A percentile compares a stretch with the other conserved stretches of the same genome.
Evolutionary conservation across 2,329 filamentous ascomycete species (phyloP).

Genomic region (Pleomassaria siparia): DNA sequence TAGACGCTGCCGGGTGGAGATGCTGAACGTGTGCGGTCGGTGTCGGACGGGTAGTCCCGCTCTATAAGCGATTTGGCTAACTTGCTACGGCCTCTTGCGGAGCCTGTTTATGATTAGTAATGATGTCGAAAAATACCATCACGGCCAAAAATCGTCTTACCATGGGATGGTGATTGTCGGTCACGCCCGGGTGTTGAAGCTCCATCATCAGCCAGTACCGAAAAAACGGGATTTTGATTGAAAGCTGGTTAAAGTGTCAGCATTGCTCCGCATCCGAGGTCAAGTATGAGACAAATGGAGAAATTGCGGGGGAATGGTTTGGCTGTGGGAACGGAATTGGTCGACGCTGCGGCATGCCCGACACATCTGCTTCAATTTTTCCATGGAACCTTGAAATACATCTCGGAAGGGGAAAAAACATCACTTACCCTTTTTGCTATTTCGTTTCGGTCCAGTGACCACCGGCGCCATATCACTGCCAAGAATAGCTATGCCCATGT

Average conservation of each 20-base stretch:
- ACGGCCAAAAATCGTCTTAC: constrained; percentile 16
- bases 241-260: constrained; percentile 28
- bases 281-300: background rate
- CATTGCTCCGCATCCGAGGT: background rate
- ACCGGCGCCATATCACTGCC: constrained; percentile 73
- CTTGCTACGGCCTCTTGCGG: constrained; percentile 39
- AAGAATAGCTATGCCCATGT: constrained; percentile 57
- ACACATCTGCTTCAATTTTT: no score
- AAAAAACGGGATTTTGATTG: constrained; percentile 47
- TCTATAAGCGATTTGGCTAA: constrained; percentile 37
- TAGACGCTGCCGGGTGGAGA: constrained; percentile 45
- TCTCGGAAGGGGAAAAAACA: background rate
- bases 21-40: constrained; percentile 51
- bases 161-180: constrained; percentile 43
- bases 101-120: constrained; percentile 24
- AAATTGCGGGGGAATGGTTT: background rate
- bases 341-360: no score
- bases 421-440: constrained; percentile 49
- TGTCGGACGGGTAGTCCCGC: constrained; percentile 46
- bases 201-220: constrained; percentile 43
- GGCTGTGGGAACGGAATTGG: no score
- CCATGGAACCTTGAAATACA: background rate
- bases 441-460: constrained; percentile 55
- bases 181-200: constrained; percentile 43
- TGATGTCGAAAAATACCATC: background rate